Evolutionary conservation across 208 protist species (phyloP), one percentile per base, ranked within the genome.

Genomic region (Crithidia expoeki): DNA sequence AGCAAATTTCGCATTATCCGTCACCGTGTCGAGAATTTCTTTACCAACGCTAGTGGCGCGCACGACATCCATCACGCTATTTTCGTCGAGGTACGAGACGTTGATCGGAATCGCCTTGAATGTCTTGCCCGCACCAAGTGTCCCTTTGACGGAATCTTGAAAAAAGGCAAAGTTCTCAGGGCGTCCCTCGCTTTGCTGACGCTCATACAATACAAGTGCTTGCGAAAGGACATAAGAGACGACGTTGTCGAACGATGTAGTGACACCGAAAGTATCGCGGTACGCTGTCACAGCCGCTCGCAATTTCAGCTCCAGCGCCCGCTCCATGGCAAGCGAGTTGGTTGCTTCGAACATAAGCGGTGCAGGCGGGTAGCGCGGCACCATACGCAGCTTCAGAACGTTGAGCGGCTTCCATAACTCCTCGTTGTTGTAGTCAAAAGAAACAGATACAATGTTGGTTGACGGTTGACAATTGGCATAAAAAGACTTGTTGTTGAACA

Each of bases 71-170:
- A 98, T 75, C 36, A 97, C 91, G 53, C 80, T 81, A 19, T 57
- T 63, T 11, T 69, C 85, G 53, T 89, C 80, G 14, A 80, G 74
- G 71, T 96, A 88, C 1, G 89, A 88, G 21, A 97, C 80, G 68
- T 98, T 94, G 19, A 98, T 68, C 4, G 95, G 95, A 36, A 96
- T 85, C 27, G 84, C 95, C 50, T 92, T 96, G 80, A 96, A 98
- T 0, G 92, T 96, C 65, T 92, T 94, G 7, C 93, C 93, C 17
- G 78, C 76, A 25, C 90, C 90, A n/a, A 98, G 70, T 4, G 81
- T 68, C 9, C 88, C 88, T 47, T 96, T 96, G 32, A 98, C 86
- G 32, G 83, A 90, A 23, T 84, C 61, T 27, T 97, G 81, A 68
- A 98, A 98, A n/a, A 95, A 52, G 7, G 68, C 75, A 56, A 91